Evolutionary conservation across 345 rosid species (phyloP), one percentile per base, ranked within the genome.

Genomic region (Populus deltoides): DNA sequence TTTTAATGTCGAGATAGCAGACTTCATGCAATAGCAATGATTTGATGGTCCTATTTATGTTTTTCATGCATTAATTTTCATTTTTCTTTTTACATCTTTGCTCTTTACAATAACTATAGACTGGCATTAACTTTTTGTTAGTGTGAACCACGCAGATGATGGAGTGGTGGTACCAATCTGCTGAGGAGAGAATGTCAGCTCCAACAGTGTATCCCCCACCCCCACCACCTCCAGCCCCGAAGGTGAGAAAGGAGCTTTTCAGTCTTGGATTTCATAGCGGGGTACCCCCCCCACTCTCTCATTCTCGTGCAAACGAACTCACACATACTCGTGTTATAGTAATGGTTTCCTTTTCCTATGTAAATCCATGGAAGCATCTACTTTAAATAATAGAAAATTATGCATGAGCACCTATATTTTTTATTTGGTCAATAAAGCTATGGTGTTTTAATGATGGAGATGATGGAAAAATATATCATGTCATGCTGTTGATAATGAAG

Each of bases 161-260:
- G 99, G 99, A 96, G 70, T 96, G 99, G 99, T 96, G 98, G 99
- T 96, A 92, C 80, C 98, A 96, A 84, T 96, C 99, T 84, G 99
- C 98, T 33, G 99, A 96, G 83, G 98, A 93, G 82, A 92, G 97
- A 90, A 93, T 96, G 93, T 90, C 97, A 62, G 99, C 98, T 80
- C 97, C 98, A 71, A 92, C 97, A 8, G 98, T 93, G 70, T 96
- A 96, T 76, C 98, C 98, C 13, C 97, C 98, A 1, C 99, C 99
- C 0, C 99, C 99, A 4, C 99, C 99, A 0, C 99, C 97, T 25
- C 99, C 98, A 70, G 87, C 94, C 39, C 95, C 98, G 49, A 90
- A 86, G 97, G 98, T 96, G 86, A 77, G 66, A 71, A 68, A 55
- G 38, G 9, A 41, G 67, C 27, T 49, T 66, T 3, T 45, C 63